phyloP scores from a whole-genome alignment of 306 rosid genomes.

The Fragaria nilgerrensis region DNA sequence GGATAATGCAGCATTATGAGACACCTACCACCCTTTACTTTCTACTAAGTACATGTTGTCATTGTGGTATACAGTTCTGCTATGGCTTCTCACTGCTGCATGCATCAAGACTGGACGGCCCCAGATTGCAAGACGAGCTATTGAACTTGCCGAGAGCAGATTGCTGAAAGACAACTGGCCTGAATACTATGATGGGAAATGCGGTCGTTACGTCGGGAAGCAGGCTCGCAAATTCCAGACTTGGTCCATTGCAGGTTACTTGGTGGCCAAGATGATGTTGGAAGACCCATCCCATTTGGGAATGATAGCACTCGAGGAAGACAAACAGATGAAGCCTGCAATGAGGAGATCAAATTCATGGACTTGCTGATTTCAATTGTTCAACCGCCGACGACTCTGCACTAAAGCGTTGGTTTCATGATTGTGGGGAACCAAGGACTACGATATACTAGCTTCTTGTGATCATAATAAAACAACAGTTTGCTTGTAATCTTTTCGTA shows the following conservation, averaged over 20 bases:
- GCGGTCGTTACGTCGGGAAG: conserved; percentile 68
- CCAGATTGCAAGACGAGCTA: conserved; percentile 72
- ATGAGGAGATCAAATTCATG: conserved; percentile 72
- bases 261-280: conserved; percentile 73
- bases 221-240: conserved; percentile 75
- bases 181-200: conserved; percentile 69
- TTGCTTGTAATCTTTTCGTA: neutral
- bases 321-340: conserved; percentile 51
- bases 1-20: neutral
- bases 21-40: neutral
- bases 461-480: conserved; percentile 1
- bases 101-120: conserved; percentile 74
- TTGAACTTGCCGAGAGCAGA: conserved; percentile 61
- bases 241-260: conserved; percentile 74
- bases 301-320: conserved; percentile 64
- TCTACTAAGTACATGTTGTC: conserved; percentile 16
- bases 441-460: neutral
- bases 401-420: neutral
- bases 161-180: conserved; percentile 73
- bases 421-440: neutral
- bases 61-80: conserved; percentile 45
- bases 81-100: conserved; percentile 78
- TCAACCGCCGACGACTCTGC: neutral
- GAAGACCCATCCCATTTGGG: conserved; percentile 78
- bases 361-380: conserved; percentile 29